Conservation (phyloP, 2,329 filamentous ascomycete genomes). For the Cladosporium sp. region DNA sequence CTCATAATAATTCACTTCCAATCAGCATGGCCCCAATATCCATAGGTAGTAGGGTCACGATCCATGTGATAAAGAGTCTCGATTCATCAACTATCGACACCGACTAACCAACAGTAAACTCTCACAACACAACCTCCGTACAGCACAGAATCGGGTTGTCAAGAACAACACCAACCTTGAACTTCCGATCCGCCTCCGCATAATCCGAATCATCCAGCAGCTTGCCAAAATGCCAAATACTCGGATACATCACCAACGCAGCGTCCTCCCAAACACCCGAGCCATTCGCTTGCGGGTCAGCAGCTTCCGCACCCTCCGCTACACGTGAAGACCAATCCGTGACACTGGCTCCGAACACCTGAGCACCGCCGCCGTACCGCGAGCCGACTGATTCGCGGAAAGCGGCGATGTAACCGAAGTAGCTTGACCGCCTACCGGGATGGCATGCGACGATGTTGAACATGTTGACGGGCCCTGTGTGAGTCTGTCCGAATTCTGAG, state of each 20-base stretch:
- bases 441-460: conserved; percentile 29
- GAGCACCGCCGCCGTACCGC: conserved; percentile 25
- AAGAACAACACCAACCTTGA: conserved; percentile 28
- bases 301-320: conserved; percentile 17
- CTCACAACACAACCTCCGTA: conserved; percentile 24
- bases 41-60: neutral
- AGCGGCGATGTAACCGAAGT: conserved; percentile 28
- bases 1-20: neutral
- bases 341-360: conserved; percentile 23
- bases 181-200: conserved; percentile 30
- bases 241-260: conserved; percentile 29
- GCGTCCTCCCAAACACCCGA: conserved; percentile 27
- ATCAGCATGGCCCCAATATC: neutral
- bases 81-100: neutral
- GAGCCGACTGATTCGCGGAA: conserved; percentile 26
- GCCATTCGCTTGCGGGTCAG: conserved; percentile 20
- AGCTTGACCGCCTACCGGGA: conserved; percentile 23
- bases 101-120: neutral
- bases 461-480: conserved; percentile 27
- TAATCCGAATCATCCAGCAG: conserved; percentile 31
- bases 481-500: conserved; percentile 22
- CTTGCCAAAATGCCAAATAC: conserved; percentile 32
- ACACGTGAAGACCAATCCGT: conserved; percentile 22
- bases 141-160: conserved; percentile 31
- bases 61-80: neutral